Conservation (phyloP, 2,329 filamentous ascomycete genomes). For the Dendrostoma leiphaemia region DNA sequence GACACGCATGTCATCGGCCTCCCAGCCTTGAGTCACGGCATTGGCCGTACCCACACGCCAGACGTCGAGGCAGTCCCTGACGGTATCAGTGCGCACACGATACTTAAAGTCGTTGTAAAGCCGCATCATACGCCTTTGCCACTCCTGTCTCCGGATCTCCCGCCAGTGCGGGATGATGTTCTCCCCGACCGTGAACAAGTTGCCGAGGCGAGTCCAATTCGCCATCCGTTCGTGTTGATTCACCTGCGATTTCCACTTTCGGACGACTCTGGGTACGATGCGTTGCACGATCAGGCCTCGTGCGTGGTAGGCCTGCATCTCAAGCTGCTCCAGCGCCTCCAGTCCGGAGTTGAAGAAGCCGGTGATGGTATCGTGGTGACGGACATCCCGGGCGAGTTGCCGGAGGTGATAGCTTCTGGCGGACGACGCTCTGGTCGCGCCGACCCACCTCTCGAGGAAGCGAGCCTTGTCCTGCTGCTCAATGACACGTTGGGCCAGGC, state of each 20-base stretch:
- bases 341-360: constrained; percentile 17
- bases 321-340: constrained; percentile 17
- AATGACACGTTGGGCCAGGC: constrained; percentile 12
- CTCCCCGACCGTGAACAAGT: constrained; percentile 8
- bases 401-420: constrained; percentile 10
- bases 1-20: constrained; percentile 24
- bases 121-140: constrained; percentile 24
- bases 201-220: constrained; percentile 11
- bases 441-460: constrained; percentile 15
- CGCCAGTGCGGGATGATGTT: constrained; percentile 16
- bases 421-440: constrained; percentile 1
- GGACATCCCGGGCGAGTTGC: constrained; percentile 15
- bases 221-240: constrained; percentile 4
- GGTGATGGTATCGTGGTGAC: constrained; percentile 18
- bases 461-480: constrained; percentile 14
- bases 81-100: constrained; percentile 24
- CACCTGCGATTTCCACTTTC: constrained; percentile 11
- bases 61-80: constrained; percentile 22
- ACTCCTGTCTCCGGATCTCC: constrained; percentile 14
- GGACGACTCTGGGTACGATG: constrained; percentile 8
- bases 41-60: constrained; percentile 24
- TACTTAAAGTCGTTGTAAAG: constrained; percentile 24
- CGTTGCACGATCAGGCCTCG: constrained; percentile 12
- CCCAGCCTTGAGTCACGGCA: constrained; percentile 20
- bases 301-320: constrained; percentile 10